Base-by-base conservation (phyloP, 352 stramenopile genomes). In the Phytophthora syringae region DNA sequence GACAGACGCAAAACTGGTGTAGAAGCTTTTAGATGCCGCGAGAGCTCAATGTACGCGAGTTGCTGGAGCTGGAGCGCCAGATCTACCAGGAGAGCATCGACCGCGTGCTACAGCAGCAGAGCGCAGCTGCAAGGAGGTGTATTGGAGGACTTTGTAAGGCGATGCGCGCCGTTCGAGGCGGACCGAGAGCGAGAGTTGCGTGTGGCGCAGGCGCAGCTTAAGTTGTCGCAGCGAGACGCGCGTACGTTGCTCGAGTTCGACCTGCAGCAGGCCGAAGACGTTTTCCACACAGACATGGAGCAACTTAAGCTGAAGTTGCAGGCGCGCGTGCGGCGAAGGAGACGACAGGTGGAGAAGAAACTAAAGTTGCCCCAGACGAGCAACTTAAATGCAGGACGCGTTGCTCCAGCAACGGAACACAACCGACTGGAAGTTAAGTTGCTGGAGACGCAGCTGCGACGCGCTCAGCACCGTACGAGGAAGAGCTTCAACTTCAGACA, bases 11-110 rank as follows among this genome's bases (percentile, higher is more conserved):
- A n/a, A n/a, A n/a, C n/a, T n/a, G n/a, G n/a, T n/a, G n/a, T n/a
- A n/a, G n/a, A n/a, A n/a, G n/a, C n/a, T n/a, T n/a, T n/a, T n/a
- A 32, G 27, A 32, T 32, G 27, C 27, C 27, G 5, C 27, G 27
- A 10, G 47, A 69, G 53, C 78, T 86, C 32, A 89, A 81, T 36
- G 85, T 92, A 48, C 82, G 81, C 18, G 76, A 92, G 65, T 64
- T 93, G 67, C 73, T 93, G 62, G 85, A 93, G 69, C 74, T 93
- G 36, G 84, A 95, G 77, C 73, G 81, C 21, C 78, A 90, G 70
- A 74, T 95, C 25, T 93, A 93, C 58, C 83, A 95, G 69, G 83
- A 95, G 47, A 93, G 80, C 60, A 93, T 95, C 45, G 82, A 93
- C 25, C 80, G 76, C n/a, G 76, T 80, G 28, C 47, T 64, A 39